A percentile compares a stretch with the other conserved stretches of the same genome.
Evolutionary conservation across 2,329 filamentous ascomycete species (phyloP).

Genomic region (Neospermospora avenae): DNA sequence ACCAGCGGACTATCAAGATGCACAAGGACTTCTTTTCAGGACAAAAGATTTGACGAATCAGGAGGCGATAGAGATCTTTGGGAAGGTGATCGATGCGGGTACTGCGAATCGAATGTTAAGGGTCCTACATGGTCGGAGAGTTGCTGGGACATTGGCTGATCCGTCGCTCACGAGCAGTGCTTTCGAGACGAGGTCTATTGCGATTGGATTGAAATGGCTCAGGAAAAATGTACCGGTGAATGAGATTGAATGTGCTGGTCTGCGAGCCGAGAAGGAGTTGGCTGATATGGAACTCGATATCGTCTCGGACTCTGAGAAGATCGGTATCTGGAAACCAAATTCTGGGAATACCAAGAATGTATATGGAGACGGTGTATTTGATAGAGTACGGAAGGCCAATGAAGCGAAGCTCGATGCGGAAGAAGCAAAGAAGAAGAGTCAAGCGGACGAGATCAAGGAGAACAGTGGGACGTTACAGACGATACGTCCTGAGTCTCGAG

Average conservation of each 20-base stretch:
- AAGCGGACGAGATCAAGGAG: constrained; percentile 37
- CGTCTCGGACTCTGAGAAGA: constrained; percentile 29
- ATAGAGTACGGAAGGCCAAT: constrained; percentile 53
- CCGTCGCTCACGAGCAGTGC: constrained; percentile 41
- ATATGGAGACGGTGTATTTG: constrained; percentile 56
- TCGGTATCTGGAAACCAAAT: constrained; percentile 32
- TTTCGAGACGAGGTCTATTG: constrained; percentile 37
- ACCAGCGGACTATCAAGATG: constrained; percentile 55
- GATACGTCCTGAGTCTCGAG: constrained; percentile 19
- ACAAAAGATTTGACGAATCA: constrained; percentile 45
- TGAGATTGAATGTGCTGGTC: constrained; percentile 57
- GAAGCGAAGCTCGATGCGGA: constrained; percentile 44
- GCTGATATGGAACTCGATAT: constrained; percentile 45
- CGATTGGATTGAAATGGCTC: constrained; percentile 52
- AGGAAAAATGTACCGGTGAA: constrained; percentile 53
- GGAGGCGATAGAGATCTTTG: constrained; percentile 50
- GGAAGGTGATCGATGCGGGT: constrained; percentile 42
- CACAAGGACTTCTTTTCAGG: constrained; percentile 52
- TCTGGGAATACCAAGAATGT: constrained; percentile 38
- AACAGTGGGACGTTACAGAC: constrained; percentile 30
- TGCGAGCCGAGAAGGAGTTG: constrained; percentile 62
- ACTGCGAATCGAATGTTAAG: constrained; percentile 52
- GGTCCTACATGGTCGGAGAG: constrained; percentile 60
- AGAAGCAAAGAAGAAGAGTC: constrained; percentile 42
- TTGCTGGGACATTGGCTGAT: constrained; percentile 62